phyloP scores from a whole-genome alignment of 164 flowering plant species.

The Tinospora cordifolia region DNA sequence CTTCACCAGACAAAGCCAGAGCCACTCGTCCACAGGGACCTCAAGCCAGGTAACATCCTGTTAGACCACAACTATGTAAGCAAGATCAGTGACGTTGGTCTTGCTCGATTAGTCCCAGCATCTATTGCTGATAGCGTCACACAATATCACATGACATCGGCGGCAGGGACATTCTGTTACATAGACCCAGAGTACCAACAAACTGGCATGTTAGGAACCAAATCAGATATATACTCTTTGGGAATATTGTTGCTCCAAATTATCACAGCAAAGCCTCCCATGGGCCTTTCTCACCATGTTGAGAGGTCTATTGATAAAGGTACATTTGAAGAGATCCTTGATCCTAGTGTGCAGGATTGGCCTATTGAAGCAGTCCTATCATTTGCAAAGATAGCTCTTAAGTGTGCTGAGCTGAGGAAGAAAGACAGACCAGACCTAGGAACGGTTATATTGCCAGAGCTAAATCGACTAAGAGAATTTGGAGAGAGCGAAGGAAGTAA shows the following conservation, averaged over 20 bases:
- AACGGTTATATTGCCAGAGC: constrained; percentile 49
- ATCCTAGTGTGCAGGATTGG: constrained; percentile 58
- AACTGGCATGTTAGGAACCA: constrained; percentile 56
- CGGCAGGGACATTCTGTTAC: constrained; percentile 81
- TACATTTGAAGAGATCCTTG: constrained; percentile 42
- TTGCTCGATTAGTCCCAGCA: constrained; percentile 63
- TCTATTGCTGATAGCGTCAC: constrained; percentile 57
- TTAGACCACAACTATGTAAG: constrained; percentile 54
- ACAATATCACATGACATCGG: constrained; percentile 65
- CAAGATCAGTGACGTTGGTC: constrained; percentile 77
- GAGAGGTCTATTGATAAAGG: constrained; percentile 45
- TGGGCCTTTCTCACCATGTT: constrained; percentile 60
- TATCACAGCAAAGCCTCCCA: constrained; percentile 61
- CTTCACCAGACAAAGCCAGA: constrained; percentile 84
- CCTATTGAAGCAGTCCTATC: constrained; percentile 44
- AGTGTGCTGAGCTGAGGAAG: constrained; percentile 52
- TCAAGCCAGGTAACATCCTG: constrained; percentile 73
- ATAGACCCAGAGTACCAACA: constrained; percentile 87
- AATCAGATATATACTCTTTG: constrained; percentile 63
- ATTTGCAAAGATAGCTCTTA: constrained; percentile 43
- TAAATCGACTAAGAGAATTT: constrained; percentile 41
- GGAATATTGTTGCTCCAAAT: constrained; percentile 70
- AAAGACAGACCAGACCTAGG: constrained; percentile 69
- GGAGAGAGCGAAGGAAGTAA: constrained; percentile 16
- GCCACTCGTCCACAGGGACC: constrained; percentile 73